Conservation (phyloP, 2,329 filamentous ascomycete species). For the Erysiphe pulchra region DNA sequence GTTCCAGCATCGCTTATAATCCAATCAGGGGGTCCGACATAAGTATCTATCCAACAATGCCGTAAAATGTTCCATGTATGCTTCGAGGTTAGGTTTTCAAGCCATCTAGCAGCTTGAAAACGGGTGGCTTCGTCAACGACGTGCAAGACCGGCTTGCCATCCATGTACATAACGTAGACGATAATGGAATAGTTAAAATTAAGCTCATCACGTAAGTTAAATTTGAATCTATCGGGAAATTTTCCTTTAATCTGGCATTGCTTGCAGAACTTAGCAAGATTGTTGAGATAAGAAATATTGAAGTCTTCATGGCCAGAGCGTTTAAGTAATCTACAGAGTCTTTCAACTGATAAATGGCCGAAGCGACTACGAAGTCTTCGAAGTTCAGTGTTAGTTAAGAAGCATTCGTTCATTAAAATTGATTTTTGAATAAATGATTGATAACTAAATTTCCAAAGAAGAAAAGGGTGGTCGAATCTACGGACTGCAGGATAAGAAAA, state of each 20-base stretch:
- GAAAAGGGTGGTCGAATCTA: no score
- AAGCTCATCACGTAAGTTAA: neutral
- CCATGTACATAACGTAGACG: no score
- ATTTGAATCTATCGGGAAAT: slow-evolving; percentile 1
- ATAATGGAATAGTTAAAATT: no score
- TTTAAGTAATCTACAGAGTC: neutral
- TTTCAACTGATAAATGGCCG: neutral
- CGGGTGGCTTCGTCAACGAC: slow-evolving; percentile 1
- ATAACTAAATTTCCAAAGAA: neutral
- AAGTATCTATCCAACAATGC: slow-evolving; percentile 1
- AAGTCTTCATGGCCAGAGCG: neutral
- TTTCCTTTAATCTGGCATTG: neutral
- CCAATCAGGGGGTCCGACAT: slow-evolving; percentile 1
- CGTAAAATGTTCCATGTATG: slow-evolving; percentile 1
- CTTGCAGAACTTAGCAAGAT: neutral
- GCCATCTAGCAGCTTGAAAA: slow-evolving; percentile 1
- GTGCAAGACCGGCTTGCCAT: slow-evolving; percentile 1
- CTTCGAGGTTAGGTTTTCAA: neutral
- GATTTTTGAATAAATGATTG: neutral
- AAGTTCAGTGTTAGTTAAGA: neutral
- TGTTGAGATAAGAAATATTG: neutral
- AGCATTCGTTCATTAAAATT: neutral
- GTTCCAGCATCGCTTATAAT: slow-evolving; percentile 1
- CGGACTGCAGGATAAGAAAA: neutral
- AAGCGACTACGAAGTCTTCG: neutral